phyloP scores from a whole-genome alignment of 2,329 filamentous ascomycete genomes.

The Septoria petroselini region DNA sequence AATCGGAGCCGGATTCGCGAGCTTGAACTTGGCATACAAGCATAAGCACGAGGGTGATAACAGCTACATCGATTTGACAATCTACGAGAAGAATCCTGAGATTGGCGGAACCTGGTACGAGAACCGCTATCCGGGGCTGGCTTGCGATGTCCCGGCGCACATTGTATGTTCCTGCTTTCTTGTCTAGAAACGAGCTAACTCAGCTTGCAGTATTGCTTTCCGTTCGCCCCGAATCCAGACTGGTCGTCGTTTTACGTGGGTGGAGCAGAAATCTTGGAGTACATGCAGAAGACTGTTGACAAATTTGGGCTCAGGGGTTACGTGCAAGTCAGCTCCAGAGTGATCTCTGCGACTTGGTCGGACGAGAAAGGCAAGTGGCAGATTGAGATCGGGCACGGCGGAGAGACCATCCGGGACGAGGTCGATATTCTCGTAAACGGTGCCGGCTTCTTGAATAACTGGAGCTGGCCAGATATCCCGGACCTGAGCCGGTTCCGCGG shows the following conservation, averaged over 20 bases:
- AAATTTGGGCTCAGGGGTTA: conserved; percentile 33
- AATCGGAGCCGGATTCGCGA: conserved; percentile 19
- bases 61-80: conserved; percentile 10
- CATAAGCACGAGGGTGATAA: conserved; percentile 14
- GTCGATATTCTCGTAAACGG: conserved; percentile 45
- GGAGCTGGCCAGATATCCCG: conserved; percentile 38
- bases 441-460: conserved; percentile 40
- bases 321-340: conserved; percentile 51
- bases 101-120: conserved; percentile 24
- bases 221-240: conserved; percentile 34
- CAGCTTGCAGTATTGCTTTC: conserved; percentile 27
- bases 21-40: conserved; percentile 14
- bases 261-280: conserved; percentile 35
- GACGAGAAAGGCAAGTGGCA: conserved; percentile 50
- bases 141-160: conserved; percentile 24
- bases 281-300: conserved; percentile 27
- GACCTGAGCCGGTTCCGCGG: conserved; percentile 47
- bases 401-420: conserved; percentile 37
- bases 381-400: conserved; percentile 42
- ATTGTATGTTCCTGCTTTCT: conserved; percentile 5
- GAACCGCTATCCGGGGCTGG: conserved; percentile 21
- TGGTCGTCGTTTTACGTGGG: conserved; percentile 17
- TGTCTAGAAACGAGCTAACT: neutral
- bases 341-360: conserved; percentile 49
- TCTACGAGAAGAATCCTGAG: conserved; percentile 21